These are phyloP conservation scores for Verbena officinalis DNA, from an alignment of 257 asterid species.

Conservation along the genomic window DNA sequence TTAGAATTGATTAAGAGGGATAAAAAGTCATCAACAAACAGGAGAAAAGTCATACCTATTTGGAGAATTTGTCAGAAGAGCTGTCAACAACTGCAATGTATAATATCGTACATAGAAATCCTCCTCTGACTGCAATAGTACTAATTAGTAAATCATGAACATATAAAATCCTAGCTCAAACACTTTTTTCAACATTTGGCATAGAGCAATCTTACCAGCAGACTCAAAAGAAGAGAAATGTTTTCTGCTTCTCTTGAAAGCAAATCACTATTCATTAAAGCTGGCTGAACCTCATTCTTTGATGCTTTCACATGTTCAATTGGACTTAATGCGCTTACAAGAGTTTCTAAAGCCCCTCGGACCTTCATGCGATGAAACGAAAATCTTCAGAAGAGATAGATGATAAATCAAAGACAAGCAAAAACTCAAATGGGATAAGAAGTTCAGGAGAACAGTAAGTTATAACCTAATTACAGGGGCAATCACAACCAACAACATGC, in stretches of 20 bases:
- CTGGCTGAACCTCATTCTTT: constrained; percentile 81
- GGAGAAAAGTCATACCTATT: constrained; percentile 54
- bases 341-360: constrained; percentile 86
- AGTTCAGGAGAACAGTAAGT: constrained; percentile 13
- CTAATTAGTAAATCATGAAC: constrained; percentile 36
- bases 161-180: constrained; percentile 20
- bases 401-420: constrained; percentile 20
- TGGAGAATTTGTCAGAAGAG: constrained; percentile 87
- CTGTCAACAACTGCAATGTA: constrained; percentile 85
- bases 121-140: constrained; percentile 78
- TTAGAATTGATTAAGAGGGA: constrained; percentile 15
- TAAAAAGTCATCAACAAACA: constrained; percentile 10
- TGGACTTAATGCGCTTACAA: constrained; percentile 79
- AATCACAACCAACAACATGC: constrained; percentile 17
- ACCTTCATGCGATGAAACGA: constrained; percentile 57
- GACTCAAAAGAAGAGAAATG: constrained; percentile 85
- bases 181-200: constrained; percentile 24
- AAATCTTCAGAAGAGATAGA: constrained; percentile 24
- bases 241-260: constrained; percentile 86
- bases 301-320: constrained; percentile 60
- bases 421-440: constrained; percentile 10
- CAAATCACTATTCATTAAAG: constrained; percentile 82
- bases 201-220: constrained; percentile 63
- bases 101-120: constrained; percentile 93
- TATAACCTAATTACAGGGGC: constrained; percentile 7